Conservation (phyloP, 148 eudicot genomes). For the Camellia granthamiana region DNA sequence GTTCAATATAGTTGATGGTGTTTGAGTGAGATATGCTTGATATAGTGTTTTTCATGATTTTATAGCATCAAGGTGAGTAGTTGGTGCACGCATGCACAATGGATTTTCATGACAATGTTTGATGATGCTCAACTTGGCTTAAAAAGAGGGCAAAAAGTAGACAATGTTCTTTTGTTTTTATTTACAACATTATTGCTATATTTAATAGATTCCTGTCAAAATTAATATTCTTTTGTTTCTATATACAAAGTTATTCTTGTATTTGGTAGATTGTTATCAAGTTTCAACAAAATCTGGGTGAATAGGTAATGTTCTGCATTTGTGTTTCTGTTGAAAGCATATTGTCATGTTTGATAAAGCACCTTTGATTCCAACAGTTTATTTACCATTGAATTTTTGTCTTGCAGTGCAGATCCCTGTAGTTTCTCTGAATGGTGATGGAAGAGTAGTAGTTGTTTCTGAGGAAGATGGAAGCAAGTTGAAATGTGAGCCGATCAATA, state of each 20-base stretch:
- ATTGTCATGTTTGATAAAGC: background rate
- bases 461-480: conserved; percentile 54
- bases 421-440: conserved; percentile 83
- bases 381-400: conserved; percentile 9
- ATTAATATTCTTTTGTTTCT: background rate
- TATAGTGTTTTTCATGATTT: background rate
- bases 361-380: background rate
- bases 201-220: no score
- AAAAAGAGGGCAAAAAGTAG: background rate
- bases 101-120: background rate
- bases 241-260: background rate
- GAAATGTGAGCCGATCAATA: conserved; percentile 67
- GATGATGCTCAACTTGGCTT: background rate
- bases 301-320: background rate
- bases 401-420: conserved; percentile 78
- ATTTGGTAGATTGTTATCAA: background rate
- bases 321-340: background rate
- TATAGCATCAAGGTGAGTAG: background rate
- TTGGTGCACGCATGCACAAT: no score
- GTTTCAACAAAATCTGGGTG: background rate
- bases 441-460: conserved; percentile 63
- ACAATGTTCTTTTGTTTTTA: background rate
- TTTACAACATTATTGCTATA: no score
- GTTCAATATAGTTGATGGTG: background rate
- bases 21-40: background rate